Percentiles rank a stretch among this genome's conserved stretches.
These are phyloP conservation scores for Fusarium sterilihyphosum DNA, from an alignment of 2,329 filamentous ascomycete genomes.

Conservation along the genomic window DNA sequence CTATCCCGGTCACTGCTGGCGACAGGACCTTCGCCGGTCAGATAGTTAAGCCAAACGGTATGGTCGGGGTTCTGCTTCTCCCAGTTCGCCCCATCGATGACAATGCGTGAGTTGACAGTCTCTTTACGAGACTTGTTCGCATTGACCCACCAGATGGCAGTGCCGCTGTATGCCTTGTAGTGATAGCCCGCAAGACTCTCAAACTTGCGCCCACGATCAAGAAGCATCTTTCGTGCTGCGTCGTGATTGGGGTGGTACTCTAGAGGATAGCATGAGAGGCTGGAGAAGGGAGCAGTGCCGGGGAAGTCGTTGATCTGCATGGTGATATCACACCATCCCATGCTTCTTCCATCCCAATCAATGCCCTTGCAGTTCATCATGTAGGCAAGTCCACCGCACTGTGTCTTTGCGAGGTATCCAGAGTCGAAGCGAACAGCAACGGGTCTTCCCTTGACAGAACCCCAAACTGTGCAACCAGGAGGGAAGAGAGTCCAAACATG, in stretches of 20 bases:
- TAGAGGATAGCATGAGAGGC: constrained; percentile 56
- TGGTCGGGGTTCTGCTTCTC: constrained; percentile 45
- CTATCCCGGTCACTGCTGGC: neutral
- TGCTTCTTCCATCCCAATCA: constrained; percentile 59
- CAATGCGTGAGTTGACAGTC: constrained; percentile 45
- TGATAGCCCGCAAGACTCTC: constrained; percentile 57
- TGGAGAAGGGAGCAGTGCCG: constrained; percentile 56
- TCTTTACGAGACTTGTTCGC: constrained; percentile 39
- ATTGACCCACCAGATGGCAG: constrained; percentile 46
- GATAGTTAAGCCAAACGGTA: constrained; percentile 31
- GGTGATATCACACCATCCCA: constrained; percentile 52
- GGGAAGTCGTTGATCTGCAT: constrained; percentile 54
- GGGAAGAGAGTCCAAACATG: constrained; percentile 65
- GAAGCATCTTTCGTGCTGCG: constrained; percentile 47
- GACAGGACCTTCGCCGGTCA: neutral
- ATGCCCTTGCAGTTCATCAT: constrained; percentile 53
- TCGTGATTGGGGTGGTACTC: constrained; percentile 54
- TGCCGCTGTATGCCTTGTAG: constrained; percentile 58
- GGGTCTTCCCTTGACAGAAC: constrained; percentile 51
- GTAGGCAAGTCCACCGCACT: constrained; percentile 53
- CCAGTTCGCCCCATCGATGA: constrained; percentile 46
- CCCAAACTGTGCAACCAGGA: constrained; percentile 55
- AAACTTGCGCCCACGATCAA: constrained; percentile 56
- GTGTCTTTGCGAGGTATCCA: constrained; percentile 50
- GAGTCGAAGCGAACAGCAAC: constrained; percentile 52